Base-by-base conservation (phyloP, 495 filamentous ascomycete species). In the Tuber indicum region DNA sequence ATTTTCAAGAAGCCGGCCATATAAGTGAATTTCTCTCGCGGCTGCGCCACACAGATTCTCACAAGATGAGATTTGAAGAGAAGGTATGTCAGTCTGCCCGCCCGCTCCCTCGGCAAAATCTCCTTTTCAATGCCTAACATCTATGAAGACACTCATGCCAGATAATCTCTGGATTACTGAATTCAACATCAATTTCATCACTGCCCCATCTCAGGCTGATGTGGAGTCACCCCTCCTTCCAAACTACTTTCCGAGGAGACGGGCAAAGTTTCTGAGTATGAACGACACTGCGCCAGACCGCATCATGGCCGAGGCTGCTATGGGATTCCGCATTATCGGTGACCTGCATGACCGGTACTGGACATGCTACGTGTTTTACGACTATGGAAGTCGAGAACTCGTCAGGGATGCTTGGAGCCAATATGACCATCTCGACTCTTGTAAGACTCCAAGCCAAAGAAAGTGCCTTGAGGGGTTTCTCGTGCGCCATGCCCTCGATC, bases 351-450 rank as follows among this genome's bases (percentile, higher is more conserved):
- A 72, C 44, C 41, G 44, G 36, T 32, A n/a, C 10, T 72, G 71
- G 71, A 72, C 71, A 42, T 72, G 71, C 71, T 72, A 72, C 21
- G 44, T 43, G 36, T 46, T 72, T 72, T 43, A 43, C 41, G 71
- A 72, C 44, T 43, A 43, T 3, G 71, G 71, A 72, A 72, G n/a
- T 26, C 0, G 17, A n/a, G 23, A n/a, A 9, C 58, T 36, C 26
- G 7, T 2, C 14, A 36, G 26, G 3, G 26, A 36, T 5, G 58
- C 58, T 3, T 36, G 26, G 5, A 32, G 0, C 36, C 0, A 17
- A 32, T 26, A 17, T 14, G 26, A 4, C 1, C 16, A 8, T 0
- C 12, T 6, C 10, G 16, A 66, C 17, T 12, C 5, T 10, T 3
- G 26, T 42, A 9, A 41, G 0, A 16, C 44, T 72, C 14, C 71